Evolutionary conservation across 2,329 filamentous ascomycete species (phyloP).

Genomic region (Calonectria multiphialidica): DNA sequence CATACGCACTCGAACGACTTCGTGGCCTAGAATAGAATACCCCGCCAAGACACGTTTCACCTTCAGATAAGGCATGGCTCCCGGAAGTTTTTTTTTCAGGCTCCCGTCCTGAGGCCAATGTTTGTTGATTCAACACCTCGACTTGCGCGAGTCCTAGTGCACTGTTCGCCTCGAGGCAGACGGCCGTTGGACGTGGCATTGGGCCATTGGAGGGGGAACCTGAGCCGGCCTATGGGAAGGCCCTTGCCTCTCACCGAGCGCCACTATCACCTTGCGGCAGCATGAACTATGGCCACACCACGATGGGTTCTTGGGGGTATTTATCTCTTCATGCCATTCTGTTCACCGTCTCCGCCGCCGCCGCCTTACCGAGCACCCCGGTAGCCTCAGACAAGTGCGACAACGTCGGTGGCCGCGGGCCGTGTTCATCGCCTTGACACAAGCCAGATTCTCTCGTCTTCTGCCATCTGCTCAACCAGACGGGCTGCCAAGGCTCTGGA

Average conservation of each 20-base stretch:
- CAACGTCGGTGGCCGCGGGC: slow-evolving; percentile 12
- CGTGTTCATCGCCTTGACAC: slow-evolving; percentile 3
- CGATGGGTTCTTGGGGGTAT: slow-evolving; percentile 12
- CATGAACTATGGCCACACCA: slow-evolving; percentile 35
- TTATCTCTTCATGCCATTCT: background rate
- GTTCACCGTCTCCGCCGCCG: slow-evolving; percentile 20
- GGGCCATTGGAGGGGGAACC: slow-evolving; percentile 34
- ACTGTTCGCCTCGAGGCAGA: slow-evolving; percentile 39
- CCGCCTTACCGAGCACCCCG: slow-evolving; percentile 13
- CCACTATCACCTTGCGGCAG: slow-evolving; percentile 40
- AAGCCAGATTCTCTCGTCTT: background rate
- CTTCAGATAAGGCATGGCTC: slow-evolving; percentile 24
- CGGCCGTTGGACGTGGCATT: slow-evolving; percentile 36
- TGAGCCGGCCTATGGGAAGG: slow-evolving; percentile 25
- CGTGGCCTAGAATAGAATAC: slow-evolving; percentile 5
- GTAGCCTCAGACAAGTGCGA: slow-evolving; percentile 8
- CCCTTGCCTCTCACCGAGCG: slow-evolving; percentile 33
- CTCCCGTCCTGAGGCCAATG: background rate
- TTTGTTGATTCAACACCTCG: slow-evolving; percentile 20
- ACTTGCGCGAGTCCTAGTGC: slow-evolving; percentile 26
- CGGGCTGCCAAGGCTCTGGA: background rate
- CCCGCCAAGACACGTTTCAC: slow-evolving; percentile 25
- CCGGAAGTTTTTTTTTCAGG: background rate
- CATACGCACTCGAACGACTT: slow-evolving; percentile 3
- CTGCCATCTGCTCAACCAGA: slow-evolving; percentile 4